phyloP scores from a whole-genome alignment of 345 rosid species.

The Lepidium didymum region DNA sequence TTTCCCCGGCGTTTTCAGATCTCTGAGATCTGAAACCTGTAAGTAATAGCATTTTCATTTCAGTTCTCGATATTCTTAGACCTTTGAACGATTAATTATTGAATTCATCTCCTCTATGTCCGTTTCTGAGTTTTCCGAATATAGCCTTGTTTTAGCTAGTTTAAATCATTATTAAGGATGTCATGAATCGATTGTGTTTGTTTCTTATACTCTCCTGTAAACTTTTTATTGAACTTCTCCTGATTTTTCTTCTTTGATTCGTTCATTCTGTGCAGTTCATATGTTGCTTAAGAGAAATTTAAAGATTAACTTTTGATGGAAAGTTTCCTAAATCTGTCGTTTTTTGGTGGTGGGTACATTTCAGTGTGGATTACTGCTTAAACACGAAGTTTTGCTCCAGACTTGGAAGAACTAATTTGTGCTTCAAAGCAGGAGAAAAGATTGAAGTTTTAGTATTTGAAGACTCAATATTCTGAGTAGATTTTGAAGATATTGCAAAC shows the following conservation, averaged over 20 bases:
- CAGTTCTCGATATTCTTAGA: background rate
- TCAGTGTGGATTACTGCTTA: background rate
- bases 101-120: background rate
- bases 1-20: background rate
- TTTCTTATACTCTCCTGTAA: background rate
- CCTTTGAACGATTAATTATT: no score
- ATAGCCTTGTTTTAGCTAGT: background rate
- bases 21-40: background rate
- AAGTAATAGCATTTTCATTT: background rate
- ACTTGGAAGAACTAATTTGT: background rate
- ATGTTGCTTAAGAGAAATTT: background rate
- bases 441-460: slow-evolving; percentile 8
- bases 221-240: background rate
- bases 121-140: background rate
- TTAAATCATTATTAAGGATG: background rate
- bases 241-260: background rate
- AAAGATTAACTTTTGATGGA: background rate
- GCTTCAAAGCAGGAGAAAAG: background rate
- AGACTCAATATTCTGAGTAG: slow-evolving; percentile 14
- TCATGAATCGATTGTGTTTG: background rate
- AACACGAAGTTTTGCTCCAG: background rate
- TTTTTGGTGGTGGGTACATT: background rate
- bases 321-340: background rate
- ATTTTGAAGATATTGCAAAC: background rate
- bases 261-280: background rate